phyloP scores from a whole-genome alignment of 352 stramenopile species.

The Globisporangium mamillatum region DNA sequence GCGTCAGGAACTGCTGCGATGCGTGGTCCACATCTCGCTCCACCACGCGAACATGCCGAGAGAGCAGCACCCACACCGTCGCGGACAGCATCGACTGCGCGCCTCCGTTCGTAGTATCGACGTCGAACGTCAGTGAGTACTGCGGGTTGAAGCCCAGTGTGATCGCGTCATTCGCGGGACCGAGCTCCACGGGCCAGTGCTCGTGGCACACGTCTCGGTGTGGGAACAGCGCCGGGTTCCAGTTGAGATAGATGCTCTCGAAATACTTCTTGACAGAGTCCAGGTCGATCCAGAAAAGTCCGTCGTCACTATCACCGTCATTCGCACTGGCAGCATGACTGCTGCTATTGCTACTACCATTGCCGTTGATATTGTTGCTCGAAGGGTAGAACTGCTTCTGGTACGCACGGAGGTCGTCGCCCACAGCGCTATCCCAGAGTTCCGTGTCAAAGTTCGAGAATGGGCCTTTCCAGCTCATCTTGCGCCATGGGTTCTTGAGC shows the following conservation, averaged over 20 bases:
- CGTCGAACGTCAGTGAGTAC: conserved; percentile 83
- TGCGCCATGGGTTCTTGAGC: conserved; percentile 96
- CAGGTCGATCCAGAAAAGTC: conserved; percentile 96
- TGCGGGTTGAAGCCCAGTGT: conserved; percentile 94
- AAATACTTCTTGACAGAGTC: conserved; percentile 92
- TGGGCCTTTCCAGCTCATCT: conserved; percentile 80
- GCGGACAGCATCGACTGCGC: conserved; percentile 26
- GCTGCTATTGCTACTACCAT: conserved; percentile 5
- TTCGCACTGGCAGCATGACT: background rate
- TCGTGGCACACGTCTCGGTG: conserved; percentile 77
- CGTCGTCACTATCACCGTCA: conserved; percentile 74
- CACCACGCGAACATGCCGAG: conserved; percentile 87
- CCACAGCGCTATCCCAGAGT: conserved; percentile 52
- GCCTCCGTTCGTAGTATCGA: conserved; percentile 15
- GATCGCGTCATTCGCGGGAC: conserved; percentile 87
- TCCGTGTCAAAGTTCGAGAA: conserved; percentile 71
- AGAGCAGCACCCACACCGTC: conserved; percentile 91
- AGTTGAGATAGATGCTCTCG: conserved; percentile 93
- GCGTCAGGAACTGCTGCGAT: conserved; percentile 81
- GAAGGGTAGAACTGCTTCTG: conserved; percentile 48
- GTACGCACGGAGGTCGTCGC: conserved; percentile 57
- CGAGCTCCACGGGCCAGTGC: conserved; percentile 81
- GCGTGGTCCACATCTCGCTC: conserved; percentile 57
- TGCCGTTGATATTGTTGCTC: conserved; percentile 4
- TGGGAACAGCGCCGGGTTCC: conserved; percentile 92